A percentile compares a stretch with the other conserved stretches of the same genome.
Evolutionary conservation across 805 yeast genomes (phyloP).

Genomic region (Saturnispora serradocipensis): DNA sequence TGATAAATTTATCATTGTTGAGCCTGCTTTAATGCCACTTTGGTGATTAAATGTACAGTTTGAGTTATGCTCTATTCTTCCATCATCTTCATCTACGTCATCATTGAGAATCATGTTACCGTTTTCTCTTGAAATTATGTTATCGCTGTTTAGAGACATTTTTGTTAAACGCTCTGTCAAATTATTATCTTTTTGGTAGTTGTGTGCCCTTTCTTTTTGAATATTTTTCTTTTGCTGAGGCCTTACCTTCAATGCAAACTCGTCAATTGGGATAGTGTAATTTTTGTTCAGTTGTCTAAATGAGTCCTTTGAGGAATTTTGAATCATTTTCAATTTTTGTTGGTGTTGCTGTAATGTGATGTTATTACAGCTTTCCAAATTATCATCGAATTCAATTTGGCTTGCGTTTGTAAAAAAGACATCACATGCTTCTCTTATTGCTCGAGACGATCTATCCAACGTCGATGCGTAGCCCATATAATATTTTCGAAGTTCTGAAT

Average conservation of each 20-base stretch:
- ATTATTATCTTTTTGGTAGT: background rate
- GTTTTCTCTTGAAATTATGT: background rate
- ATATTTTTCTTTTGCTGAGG: background rate
- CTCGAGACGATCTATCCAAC: background rate
- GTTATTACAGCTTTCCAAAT: slow-evolving; percentile 4
- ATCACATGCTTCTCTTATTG: slow-evolving; percentile 4
- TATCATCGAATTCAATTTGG: slow-evolving; percentile 6
- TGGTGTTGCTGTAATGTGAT: slow-evolving; percentile 6
- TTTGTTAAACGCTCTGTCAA: background rate
- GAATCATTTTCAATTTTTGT: slow-evolving; percentile 5
- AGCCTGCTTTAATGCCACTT: background rate
- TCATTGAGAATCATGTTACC: background rate
- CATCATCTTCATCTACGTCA: background rate
- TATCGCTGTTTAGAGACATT: background rate
- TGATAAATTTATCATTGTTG: slow-evolving; percentile 4
- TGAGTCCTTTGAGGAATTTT: slow-evolving; percentile 2
- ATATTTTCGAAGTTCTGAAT: slow-evolving; percentile 3
- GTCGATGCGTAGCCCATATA: slow-evolving; percentile 5
- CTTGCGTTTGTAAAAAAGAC: slow-evolving; percentile 8
- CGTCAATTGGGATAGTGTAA: background rate
- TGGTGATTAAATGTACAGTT: background rate
- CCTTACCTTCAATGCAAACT: background rate
- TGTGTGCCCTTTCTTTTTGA: background rate
- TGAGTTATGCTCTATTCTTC: background rate
- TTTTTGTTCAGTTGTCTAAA: background rate